Evolutionary conservation across 2,329 filamentous ascomycete species (phyloP).

Genomic region (Madurella mycetomatis): DNA sequence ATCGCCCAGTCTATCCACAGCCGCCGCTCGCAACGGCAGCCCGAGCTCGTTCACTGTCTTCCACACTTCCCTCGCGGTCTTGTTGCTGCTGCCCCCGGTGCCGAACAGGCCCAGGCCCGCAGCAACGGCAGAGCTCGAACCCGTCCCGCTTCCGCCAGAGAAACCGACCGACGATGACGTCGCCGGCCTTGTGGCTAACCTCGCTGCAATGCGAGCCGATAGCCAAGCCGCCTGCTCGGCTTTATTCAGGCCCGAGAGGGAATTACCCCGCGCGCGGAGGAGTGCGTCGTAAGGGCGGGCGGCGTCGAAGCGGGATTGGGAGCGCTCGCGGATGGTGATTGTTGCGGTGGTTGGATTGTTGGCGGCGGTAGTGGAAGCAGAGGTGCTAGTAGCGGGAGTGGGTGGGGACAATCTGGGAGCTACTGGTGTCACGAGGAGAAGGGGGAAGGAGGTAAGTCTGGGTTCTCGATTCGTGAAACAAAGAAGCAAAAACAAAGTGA

Average conservation of each 20-base stretch:
- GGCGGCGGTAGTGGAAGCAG: slow-evolving; percentile 1
- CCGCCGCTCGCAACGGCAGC: slow-evolving; percentile 41
- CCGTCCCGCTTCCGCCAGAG: neutral
- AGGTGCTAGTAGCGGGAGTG: neutral
- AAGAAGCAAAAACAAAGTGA: neutral
- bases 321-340: slow-evolving; percentile 46
- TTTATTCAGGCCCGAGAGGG: slow-evolving; percentile 42
- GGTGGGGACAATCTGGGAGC: slow-evolving; percentile 8
- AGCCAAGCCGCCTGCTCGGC: slow-evolving; percentile 48
- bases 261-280: slow-evolving; percentile 35
- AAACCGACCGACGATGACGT: neutral
- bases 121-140: neutral
- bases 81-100: slow-evolving; percentile 31
- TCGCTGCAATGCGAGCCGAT: slow-evolving; percentile 43
- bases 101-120: slow-evolving; percentile 26
- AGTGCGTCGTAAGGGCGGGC: slow-evolving; percentile 47
- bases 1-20: neutral
- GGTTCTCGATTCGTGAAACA: neutral
- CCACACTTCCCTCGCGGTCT: slow-evolving; percentile 55
- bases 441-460: neutral
- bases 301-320: slow-evolving; percentile 44
- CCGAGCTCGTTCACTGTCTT: slow-evolving; percentile 50
- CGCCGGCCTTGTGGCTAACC: slow-evolving; percentile 31
- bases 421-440: neutral
- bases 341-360: slow-evolving; percentile 29